Evolutionary conservation across 805 yeast genomes (phyloP).

Genomic region (Ogataea degrootiae): DNA sequence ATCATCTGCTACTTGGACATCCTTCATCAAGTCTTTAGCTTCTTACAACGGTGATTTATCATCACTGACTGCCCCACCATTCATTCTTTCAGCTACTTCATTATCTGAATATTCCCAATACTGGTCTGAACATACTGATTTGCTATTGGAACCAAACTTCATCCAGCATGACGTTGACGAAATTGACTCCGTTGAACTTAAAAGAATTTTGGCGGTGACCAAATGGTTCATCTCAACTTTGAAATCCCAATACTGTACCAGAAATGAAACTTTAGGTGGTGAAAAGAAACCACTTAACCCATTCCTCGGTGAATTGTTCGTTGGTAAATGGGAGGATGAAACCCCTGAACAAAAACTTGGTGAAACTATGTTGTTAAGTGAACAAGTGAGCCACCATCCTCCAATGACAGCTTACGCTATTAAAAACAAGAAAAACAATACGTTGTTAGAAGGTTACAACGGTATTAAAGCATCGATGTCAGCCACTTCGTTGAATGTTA

Average conservation of each 20-base stretch:
- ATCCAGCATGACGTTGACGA: constrained; percentile 35
- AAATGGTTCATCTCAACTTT: constrained; percentile 90
- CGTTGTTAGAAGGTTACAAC: constrained; percentile 80
- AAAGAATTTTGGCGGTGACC: constrained; percentile 76
- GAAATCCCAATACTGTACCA: constrained; percentile 88
- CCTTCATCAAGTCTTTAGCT: constrained; percentile 85
- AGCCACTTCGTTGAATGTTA: constrained; percentile 71
- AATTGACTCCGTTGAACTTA: constrained; percentile 47
- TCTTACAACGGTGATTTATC: constrained; percentile 92
- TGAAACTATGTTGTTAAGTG: constrained; percentile 74
- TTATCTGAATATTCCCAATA: constrained; percentile 88
- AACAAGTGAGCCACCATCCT: constrained; percentile 97
- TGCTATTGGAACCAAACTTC: constrained; percentile 67
- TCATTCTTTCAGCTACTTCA: constrained; percentile 86
- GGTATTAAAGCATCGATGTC: constrained; percentile 83
- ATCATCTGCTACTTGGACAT: constrained; percentile 69
- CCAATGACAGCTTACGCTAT: constrained; percentile 93
- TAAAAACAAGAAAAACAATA: constrained; percentile 64
- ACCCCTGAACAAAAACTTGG: constrained; percentile 50
- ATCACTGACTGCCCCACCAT: constrained; percentile 94
- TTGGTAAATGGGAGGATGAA: constrained; percentile 76
- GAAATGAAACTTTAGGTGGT: constrained; percentile 88
- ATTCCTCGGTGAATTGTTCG: constrained; percentile 89
- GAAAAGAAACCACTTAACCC: constrained; percentile 98
- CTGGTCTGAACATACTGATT: constrained; percentile 92